These are phyloP conservation scores for Alternaria postmessia DNA, from an alignment of 2,329 filamentous ascomycete genomes.

Conservation along the genomic window DNA sequence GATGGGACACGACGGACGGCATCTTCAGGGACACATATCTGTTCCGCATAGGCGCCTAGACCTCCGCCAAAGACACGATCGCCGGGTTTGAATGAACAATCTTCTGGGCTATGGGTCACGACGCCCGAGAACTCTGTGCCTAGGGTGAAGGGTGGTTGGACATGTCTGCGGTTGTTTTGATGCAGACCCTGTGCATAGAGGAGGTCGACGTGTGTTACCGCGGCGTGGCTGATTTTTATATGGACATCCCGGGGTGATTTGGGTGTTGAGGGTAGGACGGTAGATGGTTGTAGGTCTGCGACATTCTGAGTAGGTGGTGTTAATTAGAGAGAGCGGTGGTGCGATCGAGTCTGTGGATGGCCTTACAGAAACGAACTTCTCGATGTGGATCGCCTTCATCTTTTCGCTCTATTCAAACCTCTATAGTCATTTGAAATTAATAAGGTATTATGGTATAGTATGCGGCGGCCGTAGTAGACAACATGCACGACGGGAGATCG, in stretches of 20 bases:
- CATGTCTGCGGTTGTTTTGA: conserved; percentile 66
- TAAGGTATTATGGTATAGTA: background rate
- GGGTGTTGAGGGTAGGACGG: conserved; percentile 42
- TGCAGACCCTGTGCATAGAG: conserved; percentile 66
- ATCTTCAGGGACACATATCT: conserved; percentile 54
- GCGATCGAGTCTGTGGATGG: background rate
- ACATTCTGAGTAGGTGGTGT: conserved; percentile 35
- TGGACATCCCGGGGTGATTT: conserved; percentile 50
- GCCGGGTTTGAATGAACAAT: conserved; percentile 53
- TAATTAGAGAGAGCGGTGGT: background rate
- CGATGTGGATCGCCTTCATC: conserved; percentile 35
- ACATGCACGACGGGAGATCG: background rate
- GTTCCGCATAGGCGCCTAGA: conserved; percentile 63
- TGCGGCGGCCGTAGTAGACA: background rate
- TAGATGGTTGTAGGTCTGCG: conserved; percentile 31
- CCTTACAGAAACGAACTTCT: conserved; percentile 24
- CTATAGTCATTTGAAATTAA: background rate
- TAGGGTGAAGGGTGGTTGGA: conserved; percentile 65
- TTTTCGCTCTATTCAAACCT: background rate
- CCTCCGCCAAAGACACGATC: conserved; percentile 63
- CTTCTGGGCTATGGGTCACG: conserved; percentile 52
- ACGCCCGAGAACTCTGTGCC: conserved; percentile 69
- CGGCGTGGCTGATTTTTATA: conserved; percentile 62
- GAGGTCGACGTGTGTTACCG: conserved; percentile 68
- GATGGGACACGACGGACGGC: conserved; percentile 57